Base-by-base conservation (phyloP, 2,329 filamentous ascomycete genomes). In the Apiospora phragmitis region DNA sequence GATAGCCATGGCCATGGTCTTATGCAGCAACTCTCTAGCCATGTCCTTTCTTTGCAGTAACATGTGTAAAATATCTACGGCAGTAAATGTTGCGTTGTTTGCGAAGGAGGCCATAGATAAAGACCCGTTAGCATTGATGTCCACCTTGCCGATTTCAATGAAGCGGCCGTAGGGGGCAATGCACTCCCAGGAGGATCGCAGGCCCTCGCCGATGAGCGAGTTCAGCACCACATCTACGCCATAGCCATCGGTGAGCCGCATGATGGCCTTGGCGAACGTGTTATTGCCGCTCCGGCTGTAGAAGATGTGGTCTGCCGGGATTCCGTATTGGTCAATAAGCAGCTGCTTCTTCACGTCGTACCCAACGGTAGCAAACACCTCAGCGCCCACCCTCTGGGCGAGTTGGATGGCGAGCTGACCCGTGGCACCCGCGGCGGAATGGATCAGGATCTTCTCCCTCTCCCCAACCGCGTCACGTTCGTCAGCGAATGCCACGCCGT, bases 161-260 rank as follows among this genome's bases (percentile, higher is more conserved):
- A 67, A 67, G 38, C 32, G 35, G 9, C 65, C 65, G 35, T 42
- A 29, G 35, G 35, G 35, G 18, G 65, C 65, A n/a, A 67, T 24
- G 41, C 35, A 41, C 35, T 29, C 24, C 21, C 35, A 67, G 8
- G 72, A 72, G 24, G 76, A 24, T 32, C 75, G 65, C 21, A 67
- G 65, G 32, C 24, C 24, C 14, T 69, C 81, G 0, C 68, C 68
- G 4, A 85, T 83, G 16, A 69, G 49, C 0, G 85, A 79, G 71
- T 85, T 67, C 65, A 67, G 35, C 6, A 67, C 41, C 8, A 41
- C 24, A 24, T 67, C 24, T 21, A 45, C 65, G 24, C 65, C 65
- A 21, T 24, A 21, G 38, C 24, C 24, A 18, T 45, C 24, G 41
- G 65, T 67, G 14, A 29, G 21, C 21, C 41, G 5, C 65, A 67